Evolutionary conservation across 2,329 filamentous ascomycete species (phyloP).

Genomic region (Botrytis medusae): DNA sequence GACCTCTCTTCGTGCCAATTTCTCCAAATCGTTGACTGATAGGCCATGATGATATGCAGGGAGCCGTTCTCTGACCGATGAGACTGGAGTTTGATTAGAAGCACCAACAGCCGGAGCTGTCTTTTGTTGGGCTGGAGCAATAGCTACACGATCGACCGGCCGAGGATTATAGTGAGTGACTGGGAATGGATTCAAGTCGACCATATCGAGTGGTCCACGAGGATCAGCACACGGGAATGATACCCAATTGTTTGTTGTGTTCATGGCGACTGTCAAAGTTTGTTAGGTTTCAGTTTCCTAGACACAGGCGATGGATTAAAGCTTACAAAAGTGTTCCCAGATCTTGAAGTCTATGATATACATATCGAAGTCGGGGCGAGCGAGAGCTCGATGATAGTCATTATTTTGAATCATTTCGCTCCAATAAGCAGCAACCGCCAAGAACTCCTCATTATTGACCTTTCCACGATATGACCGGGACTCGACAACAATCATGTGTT

Average conservation of each 20-base stretch:
- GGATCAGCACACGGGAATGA: neutral
- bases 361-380: neutral
- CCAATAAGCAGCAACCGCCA: neutral
- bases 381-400: neutral
- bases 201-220: neutral
- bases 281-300: neutral
- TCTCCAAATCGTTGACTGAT: neutral
- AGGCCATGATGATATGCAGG: neutral
- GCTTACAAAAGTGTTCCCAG: neutral
- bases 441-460: neutral
- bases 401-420: neutral
- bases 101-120: neutral
- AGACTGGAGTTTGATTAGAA: neutral
- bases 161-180: neutral
- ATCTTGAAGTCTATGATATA: conserved; percentile 1
- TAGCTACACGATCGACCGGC: neutral
- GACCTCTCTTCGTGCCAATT: neutral
- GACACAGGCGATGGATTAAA: too few relatives aligned
- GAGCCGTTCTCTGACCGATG: too few relatives aligned
- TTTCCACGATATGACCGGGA: neutral
- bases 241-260: neutral
- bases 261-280: neutral
- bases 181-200: neutral
- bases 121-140: neutral
- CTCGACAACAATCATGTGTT: neutral